Evolutionary conservation across 116 monocot genomes (phyloP).

Genomic region (Posidonia oceanica): DNA sequence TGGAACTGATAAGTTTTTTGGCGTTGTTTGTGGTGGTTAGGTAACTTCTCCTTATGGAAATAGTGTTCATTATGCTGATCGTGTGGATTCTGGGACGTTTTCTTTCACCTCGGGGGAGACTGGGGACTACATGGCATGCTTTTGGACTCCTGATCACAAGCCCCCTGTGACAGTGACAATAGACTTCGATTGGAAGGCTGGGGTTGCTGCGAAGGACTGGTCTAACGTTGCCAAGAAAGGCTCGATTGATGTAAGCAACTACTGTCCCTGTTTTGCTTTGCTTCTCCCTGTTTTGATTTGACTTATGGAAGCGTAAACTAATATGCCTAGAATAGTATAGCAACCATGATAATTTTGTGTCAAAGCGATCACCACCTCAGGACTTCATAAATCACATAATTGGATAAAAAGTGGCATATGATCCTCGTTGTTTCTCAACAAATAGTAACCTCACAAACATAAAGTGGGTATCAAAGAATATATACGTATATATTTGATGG

Average conservation of each 20-base stretch:
- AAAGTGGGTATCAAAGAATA: too few relatives aligned
- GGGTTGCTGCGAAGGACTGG: constrained; percentile 82
- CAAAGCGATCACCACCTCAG: too few relatives aligned
- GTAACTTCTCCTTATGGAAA: constrained; percentile 85
- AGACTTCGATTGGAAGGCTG: constrained; percentile 87
- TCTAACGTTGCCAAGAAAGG: constrained; percentile 74
- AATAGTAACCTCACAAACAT: too few relatives aligned
- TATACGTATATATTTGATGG: too few relatives aligned
- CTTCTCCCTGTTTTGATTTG: too few relatives aligned
- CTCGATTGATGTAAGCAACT: constrained; percentile 47
- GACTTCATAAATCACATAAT: too few relatives aligned
- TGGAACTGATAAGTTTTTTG: background rate
- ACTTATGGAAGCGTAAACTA: too few relatives aligned
- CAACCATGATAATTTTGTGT: too few relatives aligned
- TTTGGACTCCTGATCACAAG: constrained; percentile 78
- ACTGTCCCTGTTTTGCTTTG: background rate
- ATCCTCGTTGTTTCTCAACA: too few relatives aligned
- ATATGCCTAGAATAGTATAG: too few relatives aligned
- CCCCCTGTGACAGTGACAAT: constrained; percentile 44
- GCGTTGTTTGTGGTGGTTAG: constrained; percentile 15
- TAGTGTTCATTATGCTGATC: constrained; percentile 57
- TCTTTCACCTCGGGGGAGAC: constrained; percentile 69
- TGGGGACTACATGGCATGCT: constrained; percentile 84
- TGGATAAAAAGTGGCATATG: too few relatives aligned
- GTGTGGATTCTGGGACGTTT: constrained; percentile 65